Conservation (phyloP, 1,284 basidiomycete genomes). For the Moesziomyces sp. region DNA sequence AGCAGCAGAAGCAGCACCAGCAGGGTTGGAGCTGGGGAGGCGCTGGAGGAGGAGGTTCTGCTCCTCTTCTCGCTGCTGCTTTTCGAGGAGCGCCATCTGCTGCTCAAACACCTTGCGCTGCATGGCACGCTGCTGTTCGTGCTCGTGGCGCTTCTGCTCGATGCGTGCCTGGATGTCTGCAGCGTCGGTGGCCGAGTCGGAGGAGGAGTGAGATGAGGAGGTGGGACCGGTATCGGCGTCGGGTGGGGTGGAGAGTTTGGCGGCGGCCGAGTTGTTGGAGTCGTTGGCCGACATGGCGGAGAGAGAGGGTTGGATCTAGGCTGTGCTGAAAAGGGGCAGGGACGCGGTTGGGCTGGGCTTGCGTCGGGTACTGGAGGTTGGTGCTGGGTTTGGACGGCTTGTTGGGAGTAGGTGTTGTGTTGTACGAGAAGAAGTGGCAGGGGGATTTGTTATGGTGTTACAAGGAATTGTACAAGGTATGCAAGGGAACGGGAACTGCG, state of each 20-base stretch:
- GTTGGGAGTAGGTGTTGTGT: background rate
- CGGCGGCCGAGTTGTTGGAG: slow-evolving; percentile 6
- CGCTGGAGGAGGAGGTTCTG: slow-evolving; percentile 40
- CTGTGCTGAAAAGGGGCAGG: too few relatives aligned
- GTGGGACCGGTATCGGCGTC: slow-evolving; percentile 28
- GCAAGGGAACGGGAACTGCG: slow-evolving; percentile 38
- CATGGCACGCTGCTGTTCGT: slow-evolving; percentile 55
- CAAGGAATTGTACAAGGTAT: slow-evolving; percentile 46
- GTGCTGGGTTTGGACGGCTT: background rate
- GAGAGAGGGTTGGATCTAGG: background rate
- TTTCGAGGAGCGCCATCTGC: slow-evolving; percentile 53
- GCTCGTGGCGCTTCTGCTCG: slow-evolving; percentile 55
- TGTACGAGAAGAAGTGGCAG: background rate
- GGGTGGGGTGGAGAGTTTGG: slow-evolving; percentile 18
- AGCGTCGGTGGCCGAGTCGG: slow-evolving; percentile 16
- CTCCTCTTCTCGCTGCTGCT: slow-evolving; percentile 57
- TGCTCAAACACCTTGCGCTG: slow-evolving; percentile 58
- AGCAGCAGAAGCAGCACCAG: background rate
- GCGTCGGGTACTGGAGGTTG: too few relatives aligned
- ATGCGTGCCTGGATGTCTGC: slow-evolving; percentile 47
- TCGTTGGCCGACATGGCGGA: slow-evolving; percentile 22
- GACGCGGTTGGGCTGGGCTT: too few relatives aligned
- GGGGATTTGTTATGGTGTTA: slow-evolving; percentile 12
- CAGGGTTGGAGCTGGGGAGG: background rate
- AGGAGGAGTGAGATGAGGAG: slow-evolving; percentile 22